Conservation (phyloP, 163 green algal genomes). For the Scenedesmus sp. region DNA sequence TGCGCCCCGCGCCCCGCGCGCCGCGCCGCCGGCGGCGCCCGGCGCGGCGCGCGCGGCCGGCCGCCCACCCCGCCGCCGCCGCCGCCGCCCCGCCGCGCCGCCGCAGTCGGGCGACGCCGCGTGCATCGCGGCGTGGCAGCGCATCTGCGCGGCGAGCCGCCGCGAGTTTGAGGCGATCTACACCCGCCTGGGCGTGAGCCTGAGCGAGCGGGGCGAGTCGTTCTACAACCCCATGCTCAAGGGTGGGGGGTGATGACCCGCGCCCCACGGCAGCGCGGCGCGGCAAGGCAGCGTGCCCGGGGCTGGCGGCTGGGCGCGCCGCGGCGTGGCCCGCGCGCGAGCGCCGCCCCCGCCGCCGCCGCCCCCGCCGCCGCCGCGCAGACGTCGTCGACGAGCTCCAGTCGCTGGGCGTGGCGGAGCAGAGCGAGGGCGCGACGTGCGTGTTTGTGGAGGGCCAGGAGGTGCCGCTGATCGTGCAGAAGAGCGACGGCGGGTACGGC, state of each 20-base stretch:
- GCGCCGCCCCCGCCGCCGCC: neutral
- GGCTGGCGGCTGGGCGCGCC: no score
- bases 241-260: conserved; percentile 30
- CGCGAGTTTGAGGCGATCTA: conserved; percentile 92
- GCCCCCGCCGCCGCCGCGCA: neutral
- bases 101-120: conserved; percentile 67
- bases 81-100: conserved; percentile 14
- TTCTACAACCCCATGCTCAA: conserved; percentile 97
- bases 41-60: no score
- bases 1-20: conserved; percentile 42
- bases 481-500: conserved; percentile 96
- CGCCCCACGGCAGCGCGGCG: no score
- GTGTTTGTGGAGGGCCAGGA: conserved; percentile 76
- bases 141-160: conserved; percentile 73
- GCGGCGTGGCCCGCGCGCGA: neutral
- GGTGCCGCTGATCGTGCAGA: conserved; percentile 95
- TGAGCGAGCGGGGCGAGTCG: conserved; percentile 88
- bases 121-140: conserved; percentile 68
- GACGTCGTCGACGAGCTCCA: conserved; percentile 85
- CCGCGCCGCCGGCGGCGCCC: neutral
- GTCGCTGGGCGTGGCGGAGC: conserved; percentile 78
- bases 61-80: no score
- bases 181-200: conserved; percentile 79
- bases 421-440: conserved; percentile 90
- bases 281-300: no score